Percentiles rank a stretch among this genome's conserved stretches.
Evolutionary conservation across 2,329 filamentous ascomycete species (phyloP).

Genomic region (Dissoconium aciculare): DNA sequence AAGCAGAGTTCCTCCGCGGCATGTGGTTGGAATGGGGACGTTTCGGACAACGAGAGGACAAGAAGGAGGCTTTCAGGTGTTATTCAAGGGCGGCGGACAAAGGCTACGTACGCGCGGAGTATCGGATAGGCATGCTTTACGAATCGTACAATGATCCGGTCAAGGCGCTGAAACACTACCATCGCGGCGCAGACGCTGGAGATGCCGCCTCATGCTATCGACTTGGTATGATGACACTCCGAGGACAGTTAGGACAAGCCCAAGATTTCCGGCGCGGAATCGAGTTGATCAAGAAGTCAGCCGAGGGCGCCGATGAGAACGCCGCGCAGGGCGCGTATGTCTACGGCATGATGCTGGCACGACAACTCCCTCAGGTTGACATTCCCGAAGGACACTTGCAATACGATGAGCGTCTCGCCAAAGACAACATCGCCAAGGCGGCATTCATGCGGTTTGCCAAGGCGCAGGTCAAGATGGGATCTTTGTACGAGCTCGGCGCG

Average conservation of each 20-base stretch:
- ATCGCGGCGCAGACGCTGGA: slow-evolving; percentile 58
- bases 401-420: slow-evolving; percentile 56
- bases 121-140: slow-evolving; percentile 95
- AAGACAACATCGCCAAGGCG: slow-evolving; percentile 87
- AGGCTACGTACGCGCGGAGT: slow-evolving; percentile 78
- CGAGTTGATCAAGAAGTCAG: slow-evolving; percentile 68
- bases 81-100: slow-evolving; percentile 77
- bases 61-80: slow-evolving; percentile 80
- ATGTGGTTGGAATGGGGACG: slow-evolving; percentile 99
- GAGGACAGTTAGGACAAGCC: slow-evolving; percentile 80
- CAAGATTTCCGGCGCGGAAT: slow-evolving; percentile 68
- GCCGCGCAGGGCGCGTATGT: slow-evolving; percentile 86
- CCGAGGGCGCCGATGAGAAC: slow-evolving; percentile 83
- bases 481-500: slow-evolving; percentile 86
- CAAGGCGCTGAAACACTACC: slow-evolving; percentile 85
- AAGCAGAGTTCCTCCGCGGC: slow-evolving; percentile 82
- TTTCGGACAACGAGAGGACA: slow-evolving; percentile 78
- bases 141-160: slow-evolving; percentile 85
- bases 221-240: slow-evolving; percentile 90
- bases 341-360: slow-evolving; percentile 78
- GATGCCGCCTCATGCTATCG: slow-evolving; percentile 82
- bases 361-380: slow-evolving; percentile 79
- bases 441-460: slow-evolving; percentile 93
- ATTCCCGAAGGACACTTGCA: slow-evolving; percentile 60
- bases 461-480: slow-evolving; percentile 92